Percentiles rank a stretch among this genome's conserved stretches.
phyloP scores from a whole-genome alignment of 2,329 filamentous ascomycete genomes.

The Cercospora sojina region DNA sequence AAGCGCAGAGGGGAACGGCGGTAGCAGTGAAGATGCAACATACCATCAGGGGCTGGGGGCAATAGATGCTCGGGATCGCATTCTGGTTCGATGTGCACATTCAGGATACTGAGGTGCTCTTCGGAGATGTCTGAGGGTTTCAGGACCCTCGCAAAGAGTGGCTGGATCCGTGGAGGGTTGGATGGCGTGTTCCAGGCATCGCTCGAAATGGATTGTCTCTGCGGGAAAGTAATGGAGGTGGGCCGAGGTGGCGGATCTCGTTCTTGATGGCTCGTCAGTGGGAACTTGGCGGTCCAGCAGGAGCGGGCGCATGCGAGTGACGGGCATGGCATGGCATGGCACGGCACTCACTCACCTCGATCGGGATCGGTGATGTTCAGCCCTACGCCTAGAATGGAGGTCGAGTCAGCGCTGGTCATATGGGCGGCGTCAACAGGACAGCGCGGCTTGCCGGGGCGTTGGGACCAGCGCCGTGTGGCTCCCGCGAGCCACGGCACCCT shows the following conservation, averaged over 20 bases:
- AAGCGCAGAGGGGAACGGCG: neutral
- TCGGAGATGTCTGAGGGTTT: slow-evolving; percentile 45
- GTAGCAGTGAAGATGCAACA: neutral
- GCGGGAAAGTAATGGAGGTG: slow-evolving; percentile 33
- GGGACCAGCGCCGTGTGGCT: slow-evolving; percentile 1
- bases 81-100: slow-evolving; percentile 42
- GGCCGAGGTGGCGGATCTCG: slow-evolving; percentile 33
- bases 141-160: slow-evolving; percentile 45
- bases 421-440: neutral
- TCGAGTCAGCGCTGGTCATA: slow-evolving; percentile 6
- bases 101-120: slow-evolving; percentile 44
- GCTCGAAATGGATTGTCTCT: slow-evolving; percentile 2
- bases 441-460: slow-evolving; percentile 1
- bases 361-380: slow-evolving; percentile 31
- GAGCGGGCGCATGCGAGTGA: neutral
- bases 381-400: slow-evolving; percentile 12
- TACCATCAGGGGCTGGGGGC: slow-evolving; percentile 35
- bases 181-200: slow-evolving; percentile 22
- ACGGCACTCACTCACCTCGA: slow-evolving; percentile 12
- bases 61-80: slow-evolving; percentile 45
- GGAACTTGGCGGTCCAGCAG: neutral
- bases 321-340: neutral
- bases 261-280: slow-evolving; percentile 27
- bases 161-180: slow-evolving; percentile 42
- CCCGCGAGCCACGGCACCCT: slow-evolving; percentile 20